Percentiles rank a stretch among this genome's conserved stretches.
Conservation (phyloP, 2,329 filamentous ascomycete genomes). For the Fusarium cyanostomum region DNA sequence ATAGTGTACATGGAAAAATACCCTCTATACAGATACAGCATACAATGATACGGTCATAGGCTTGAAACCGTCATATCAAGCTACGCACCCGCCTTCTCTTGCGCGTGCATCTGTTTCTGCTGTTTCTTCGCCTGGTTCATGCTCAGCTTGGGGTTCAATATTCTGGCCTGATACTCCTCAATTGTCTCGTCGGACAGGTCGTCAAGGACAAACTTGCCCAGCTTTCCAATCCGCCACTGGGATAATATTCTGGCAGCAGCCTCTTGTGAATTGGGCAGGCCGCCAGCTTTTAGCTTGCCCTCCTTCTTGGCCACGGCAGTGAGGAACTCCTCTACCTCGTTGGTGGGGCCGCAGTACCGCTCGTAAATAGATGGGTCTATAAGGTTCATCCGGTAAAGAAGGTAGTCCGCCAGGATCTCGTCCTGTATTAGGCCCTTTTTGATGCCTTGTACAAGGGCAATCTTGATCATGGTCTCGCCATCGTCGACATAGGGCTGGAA, state of each 20-base stretch:
- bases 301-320: constrained; percentile 75
- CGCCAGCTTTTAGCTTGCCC: constrained; percentile 79
- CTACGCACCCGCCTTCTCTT: constrained; percentile 49
- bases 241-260: constrained; percentile 84
- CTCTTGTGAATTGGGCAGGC: constrained; percentile 73
- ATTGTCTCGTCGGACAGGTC: constrained; percentile 71
- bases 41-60: constrained; percentile 16
- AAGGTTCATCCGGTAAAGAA: constrained; percentile 85
- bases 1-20: constrained; percentile 31
- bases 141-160: constrained; percentile 63
- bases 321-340: constrained; percentile 81
- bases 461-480: constrained; percentile 89
- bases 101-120: constrained; percentile 67
- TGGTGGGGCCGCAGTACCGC: constrained; percentile 76
- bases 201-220: constrained; percentile 85
- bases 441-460: constrained; percentile 90
- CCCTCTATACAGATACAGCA: constrained; percentile 24
- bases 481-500: constrained; percentile 92
- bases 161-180: constrained; percentile 55
- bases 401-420: constrained; percentile 85
- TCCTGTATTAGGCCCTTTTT: constrained; percentile 86
- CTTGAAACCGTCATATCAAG: constrained; percentile 8
- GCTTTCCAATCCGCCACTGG: constrained; percentile 78
- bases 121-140: constrained; percentile 74
- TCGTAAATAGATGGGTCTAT: constrained; percentile 69